These are phyloP conservation scores for Cryphonectria carpinicola DNA, from an alignment of 2,329 filamentous ascomycete species.

Conservation along the genomic window DNA sequence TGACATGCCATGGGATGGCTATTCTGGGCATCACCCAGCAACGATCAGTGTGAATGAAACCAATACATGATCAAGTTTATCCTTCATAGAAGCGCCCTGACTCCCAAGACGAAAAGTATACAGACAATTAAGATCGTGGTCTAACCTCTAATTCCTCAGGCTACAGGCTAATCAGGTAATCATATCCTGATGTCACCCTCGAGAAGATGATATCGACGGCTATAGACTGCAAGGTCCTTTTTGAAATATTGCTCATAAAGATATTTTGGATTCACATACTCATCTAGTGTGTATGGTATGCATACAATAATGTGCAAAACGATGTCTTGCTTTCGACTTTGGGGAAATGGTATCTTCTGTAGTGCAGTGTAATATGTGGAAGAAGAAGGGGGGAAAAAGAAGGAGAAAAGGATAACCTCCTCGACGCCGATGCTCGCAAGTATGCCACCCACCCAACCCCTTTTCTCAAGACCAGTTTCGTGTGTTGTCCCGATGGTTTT, in stretches of 20 bases:
- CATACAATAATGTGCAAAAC: background rate
- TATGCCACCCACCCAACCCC: background rate
- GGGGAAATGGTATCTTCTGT: slow-evolving; percentile 14
- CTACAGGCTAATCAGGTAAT: too few species aligned
- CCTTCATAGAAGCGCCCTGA: too few species aligned
- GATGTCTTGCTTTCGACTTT: background rate
- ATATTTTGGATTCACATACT: background rate
- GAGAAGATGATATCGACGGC: background rate
- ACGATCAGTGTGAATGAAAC: too few species aligned
- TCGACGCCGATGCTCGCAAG: slow-evolving; percentile 6
- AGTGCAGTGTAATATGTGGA: background rate
- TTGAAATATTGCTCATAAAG: background rate
- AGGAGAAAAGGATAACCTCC: background rate
- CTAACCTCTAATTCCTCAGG: too few species aligned
- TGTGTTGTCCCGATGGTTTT: background rate
- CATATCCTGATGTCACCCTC: background rate
- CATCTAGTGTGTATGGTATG: background rate
- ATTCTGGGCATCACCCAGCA: too few species aligned
- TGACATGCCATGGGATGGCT: too few species aligned
- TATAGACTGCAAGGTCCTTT: background rate
- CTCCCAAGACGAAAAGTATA: too few species aligned
- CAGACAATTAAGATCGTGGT: too few species aligned
- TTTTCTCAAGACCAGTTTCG: background rate
- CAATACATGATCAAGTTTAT: too few species aligned
- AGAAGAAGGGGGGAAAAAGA: background rate